phyloP scores from a whole-genome alignment of 1,139 yeast genomes.

The Pneumocystis jirovecii region DNA sequence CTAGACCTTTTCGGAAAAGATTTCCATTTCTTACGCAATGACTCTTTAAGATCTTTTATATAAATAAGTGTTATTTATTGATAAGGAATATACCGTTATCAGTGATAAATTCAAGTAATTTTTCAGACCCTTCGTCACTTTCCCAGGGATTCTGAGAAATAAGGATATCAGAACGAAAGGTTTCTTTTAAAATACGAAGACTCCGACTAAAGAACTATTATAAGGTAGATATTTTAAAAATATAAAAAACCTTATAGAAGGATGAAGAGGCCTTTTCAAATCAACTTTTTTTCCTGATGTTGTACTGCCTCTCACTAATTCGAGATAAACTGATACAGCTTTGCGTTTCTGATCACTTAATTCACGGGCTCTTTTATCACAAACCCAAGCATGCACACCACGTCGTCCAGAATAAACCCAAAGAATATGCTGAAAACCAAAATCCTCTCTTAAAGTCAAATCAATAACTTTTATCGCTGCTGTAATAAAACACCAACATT shows the following conservation, averaged over 20 bases:
- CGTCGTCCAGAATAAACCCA: slow-evolving; percentile 99
- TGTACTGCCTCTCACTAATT: slow-evolving; percentile 47
- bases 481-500: slow-evolving; percentile 91
- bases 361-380: slow-evolving; percentile 66
- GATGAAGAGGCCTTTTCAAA: slow-evolving; percentile 73
- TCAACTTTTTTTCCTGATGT: slow-evolving; percentile 32
- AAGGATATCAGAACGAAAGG: slow-evolving; percentile 52
- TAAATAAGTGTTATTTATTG: not conserved
- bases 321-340: slow-evolving; percentile 70
- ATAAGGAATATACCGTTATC: slow-evolving; percentile 28
- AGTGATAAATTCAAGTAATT: slow-evolving; percentile 46
- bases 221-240: not conserved
- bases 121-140: slow-evolving; percentile 35
- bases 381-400: slow-evolving; percentile 98
- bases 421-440: slow-evolving; percentile 70
- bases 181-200: slow-evolving; percentile 45
- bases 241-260: slow-evolving; percentile 37
- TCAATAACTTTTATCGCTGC: slow-evolving; percentile 70
- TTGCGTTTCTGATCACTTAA: slow-evolving; percentile 61
- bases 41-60: slow-evolving; percentile 30
- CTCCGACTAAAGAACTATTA: slow-evolving; percentile 24
- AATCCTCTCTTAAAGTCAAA: slow-evolving; percentile 60
- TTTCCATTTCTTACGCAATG: slow-evolving; percentile 44
- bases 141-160: slow-evolving; percentile 81
- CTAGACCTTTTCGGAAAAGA: slow-evolving; percentile 34